Percentiles rank a stretch among this genome's conserved stretches.
Conservation (phyloP, 1,284 basidiomycete genomes). For the Apiotrichum brassicae region DNA sequence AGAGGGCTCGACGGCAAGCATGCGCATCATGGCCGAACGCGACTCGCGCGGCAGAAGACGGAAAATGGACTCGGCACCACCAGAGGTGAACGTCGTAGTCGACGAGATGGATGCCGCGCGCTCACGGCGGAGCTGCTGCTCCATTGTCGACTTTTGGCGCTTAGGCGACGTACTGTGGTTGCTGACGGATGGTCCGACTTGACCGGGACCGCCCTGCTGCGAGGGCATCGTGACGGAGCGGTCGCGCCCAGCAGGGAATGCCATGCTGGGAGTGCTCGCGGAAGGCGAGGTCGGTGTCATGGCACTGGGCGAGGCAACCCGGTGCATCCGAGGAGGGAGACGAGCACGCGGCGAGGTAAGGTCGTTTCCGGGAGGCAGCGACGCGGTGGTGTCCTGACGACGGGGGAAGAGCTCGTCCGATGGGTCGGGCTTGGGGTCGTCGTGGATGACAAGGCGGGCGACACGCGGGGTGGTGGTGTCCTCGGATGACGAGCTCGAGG, state of each 20-base stretch:
- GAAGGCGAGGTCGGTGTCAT: neutral
- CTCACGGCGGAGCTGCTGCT: slow-evolving; percentile 36
- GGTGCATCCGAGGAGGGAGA: neutral
- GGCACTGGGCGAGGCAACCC: too few species aligned
- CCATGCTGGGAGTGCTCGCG: too few species aligned
- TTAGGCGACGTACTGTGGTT: slow-evolving; percentile 3
- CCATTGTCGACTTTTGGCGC: slow-evolving; percentile 19
- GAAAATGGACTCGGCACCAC: slow-evolving; percentile 95
- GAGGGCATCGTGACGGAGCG: slow-evolving; percentile 13
- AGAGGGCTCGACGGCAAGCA: slow-evolving; percentile 85
- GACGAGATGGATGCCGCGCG: slow-evolving; percentile 41
- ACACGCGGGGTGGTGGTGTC: slow-evolving; percentile 20
- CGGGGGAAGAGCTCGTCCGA: slow-evolving; percentile 64
- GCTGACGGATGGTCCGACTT: neutral
- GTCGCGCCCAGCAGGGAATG: slow-evolving; percentile 4
- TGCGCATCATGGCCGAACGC: slow-evolving; percentile 77
- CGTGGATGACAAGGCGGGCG: slow-evolving; percentile 23
- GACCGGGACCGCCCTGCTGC: neutral
- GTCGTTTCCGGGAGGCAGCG: slow-evolving; percentile 42
- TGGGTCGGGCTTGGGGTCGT: slow-evolving; percentile 48
- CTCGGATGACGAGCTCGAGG: slow-evolving; percentile 17
- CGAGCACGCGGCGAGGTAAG: slow-evolving; percentile 7
- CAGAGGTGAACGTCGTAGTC: slow-evolving; percentile 62
- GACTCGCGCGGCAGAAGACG: slow-evolving; percentile 91
- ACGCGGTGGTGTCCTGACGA: slow-evolving; percentile 63